Base-by-base conservation (phyloP, 495 filamentous ascomycete species). In the Talaromyces nanjingensis region DNA sequence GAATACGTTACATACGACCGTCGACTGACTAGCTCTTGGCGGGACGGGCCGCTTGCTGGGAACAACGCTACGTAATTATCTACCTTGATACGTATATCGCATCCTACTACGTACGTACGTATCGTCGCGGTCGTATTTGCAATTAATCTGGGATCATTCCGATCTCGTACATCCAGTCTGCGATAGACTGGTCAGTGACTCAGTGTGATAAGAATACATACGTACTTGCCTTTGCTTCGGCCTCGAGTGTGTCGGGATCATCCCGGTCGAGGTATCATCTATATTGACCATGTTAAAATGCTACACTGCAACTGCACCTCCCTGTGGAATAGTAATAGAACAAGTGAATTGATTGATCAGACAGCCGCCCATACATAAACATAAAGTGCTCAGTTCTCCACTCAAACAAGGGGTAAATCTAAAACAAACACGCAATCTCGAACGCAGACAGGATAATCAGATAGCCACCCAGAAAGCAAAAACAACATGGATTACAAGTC, bases 351-450 rank as follows among this genome's bases (percentile, higher is more conserved):
- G 31, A 70, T 67, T 79, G 72, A 81, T 81, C 77, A 81, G 71
- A 81, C 77, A 81, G 72, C 78, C 78, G 76, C 73, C 74, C 77
- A 76, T 59, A 61, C 61, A 68, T 25, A 59, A 68, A 67, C 63
- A 63, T 27, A 27, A 64, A 66, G 66, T 59, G 62, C 65, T 65
- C 69, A 72, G 65, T 70, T 63, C 68, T 68, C 73, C 73, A 69
- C 71, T 70, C 73, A 70, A 73, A 65, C 72, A 68, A 68, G 65
- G 65, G 63, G 27, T 27, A 25, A 70, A 70, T 67, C 70, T 64
- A 67, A 66, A 63, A 65, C 63, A 64, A 56, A 71, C 67, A 65
- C 65, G 71, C 67, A 62, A 68, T 65, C 66, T 63, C 63, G 64
- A 70, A 65, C 66, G 34, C 56, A 62, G 55, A 69, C n/a, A 66